These are phyloP conservation scores for Chloranthus sessilifolius DNA, from an alignment of 164 flowering plant species.

Conservation along the genomic window DNA sequence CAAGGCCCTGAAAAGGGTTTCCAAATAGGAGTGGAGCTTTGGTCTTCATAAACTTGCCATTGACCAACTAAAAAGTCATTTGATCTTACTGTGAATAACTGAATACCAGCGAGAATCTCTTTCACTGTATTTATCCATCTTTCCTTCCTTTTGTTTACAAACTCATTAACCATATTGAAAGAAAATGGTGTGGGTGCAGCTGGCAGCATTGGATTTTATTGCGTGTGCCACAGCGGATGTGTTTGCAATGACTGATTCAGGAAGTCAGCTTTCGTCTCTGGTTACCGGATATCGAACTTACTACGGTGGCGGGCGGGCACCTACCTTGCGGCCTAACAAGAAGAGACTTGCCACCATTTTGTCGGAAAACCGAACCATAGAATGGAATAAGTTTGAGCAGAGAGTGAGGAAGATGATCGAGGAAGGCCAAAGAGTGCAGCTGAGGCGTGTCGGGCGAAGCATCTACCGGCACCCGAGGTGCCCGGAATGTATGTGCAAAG, in stretches of 20 bases:
- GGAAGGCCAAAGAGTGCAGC: conserved; percentile 62
- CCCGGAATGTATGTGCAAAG: conserved; percentile 87
- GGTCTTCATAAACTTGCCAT: too few relatives aligned
- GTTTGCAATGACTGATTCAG: conserved; percentile 97
- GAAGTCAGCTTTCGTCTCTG: conserved; percentile 91
- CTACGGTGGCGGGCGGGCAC: conserved; percentile 72
- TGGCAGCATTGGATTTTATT: conserved; percentile 94
- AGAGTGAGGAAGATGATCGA: conserved; percentile 79
- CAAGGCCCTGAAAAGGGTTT: too few relatives aligned
- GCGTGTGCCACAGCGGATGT: conserved; percentile 95
- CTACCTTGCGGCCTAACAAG: conserved; percentile 81
- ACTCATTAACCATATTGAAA: neutral
- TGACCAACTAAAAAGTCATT: too few relatives aligned
- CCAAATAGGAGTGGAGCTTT: too few relatives aligned
- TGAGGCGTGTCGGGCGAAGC: conserved; percentile 61
- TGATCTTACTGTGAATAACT: too few relatives aligned
- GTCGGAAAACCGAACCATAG: conserved; percentile 52
- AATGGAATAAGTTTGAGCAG: conserved; percentile 60
- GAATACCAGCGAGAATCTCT: too few relatives aligned
- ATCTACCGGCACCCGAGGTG: conserved; percentile 84
- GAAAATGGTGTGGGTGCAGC: conserved; percentile 40
- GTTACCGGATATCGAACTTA: conserved; percentile 88
- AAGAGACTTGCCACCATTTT: conserved; percentile 75
- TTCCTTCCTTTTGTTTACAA: too few relatives aligned
- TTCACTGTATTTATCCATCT: too few relatives aligned